Conservation (phyloP, 495 filamentous ascomycete species). For the Trichodelitschia bisporula region DNA sequence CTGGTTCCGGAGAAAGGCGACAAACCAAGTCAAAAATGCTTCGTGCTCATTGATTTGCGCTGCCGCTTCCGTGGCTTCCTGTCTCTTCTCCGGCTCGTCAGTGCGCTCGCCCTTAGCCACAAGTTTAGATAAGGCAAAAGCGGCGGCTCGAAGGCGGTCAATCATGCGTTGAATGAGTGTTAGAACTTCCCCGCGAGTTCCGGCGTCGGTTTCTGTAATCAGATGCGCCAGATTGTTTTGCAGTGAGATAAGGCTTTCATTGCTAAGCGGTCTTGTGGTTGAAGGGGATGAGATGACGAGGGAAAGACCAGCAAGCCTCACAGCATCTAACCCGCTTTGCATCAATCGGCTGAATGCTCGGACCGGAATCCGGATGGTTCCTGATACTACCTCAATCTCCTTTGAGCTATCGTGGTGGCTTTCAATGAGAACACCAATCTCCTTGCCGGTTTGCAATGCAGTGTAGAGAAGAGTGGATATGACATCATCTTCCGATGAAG, state of each 20-base stretch:
- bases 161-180: conserved; percentile 40
- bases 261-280: conserved; percentile 41
- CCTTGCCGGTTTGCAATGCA: conserved; percentile 55
- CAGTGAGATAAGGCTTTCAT: conserved; percentile 31
- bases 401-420: conserved; percentile 26
- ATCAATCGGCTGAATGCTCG: conserved; percentile 28
- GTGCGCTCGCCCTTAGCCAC: conserved; percentile 3
- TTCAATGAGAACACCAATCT: conserved; percentile 49
- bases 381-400: conserved; percentile 6
- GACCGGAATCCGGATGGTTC: conserved; percentile 20
- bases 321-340: conserved; percentile 30
- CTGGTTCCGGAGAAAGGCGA: conserved; percentile 43
- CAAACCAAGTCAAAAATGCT: conserved; percentile 41
- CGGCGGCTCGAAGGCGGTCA: conserved; percentile 12
- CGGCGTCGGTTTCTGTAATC: conserved; percentile 62
- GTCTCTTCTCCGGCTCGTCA: conserved; percentile 1
- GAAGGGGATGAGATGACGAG: conserved; percentile 45
- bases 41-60: conserved; percentile 20
- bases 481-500: conserved; percentile 16
- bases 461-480: conserved; percentile 27
- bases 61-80: conserved; percentile 1
- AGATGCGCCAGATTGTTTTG: conserved; percentile 35
- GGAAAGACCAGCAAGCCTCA: conserved; percentile 51
- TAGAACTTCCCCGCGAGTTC: conserved; percentile 52
- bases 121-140: conserved; percentile 6